Base-by-base conservation (phyloP, 192 early-diverging fungal genomes). In the Endogone sp. region DNA sequence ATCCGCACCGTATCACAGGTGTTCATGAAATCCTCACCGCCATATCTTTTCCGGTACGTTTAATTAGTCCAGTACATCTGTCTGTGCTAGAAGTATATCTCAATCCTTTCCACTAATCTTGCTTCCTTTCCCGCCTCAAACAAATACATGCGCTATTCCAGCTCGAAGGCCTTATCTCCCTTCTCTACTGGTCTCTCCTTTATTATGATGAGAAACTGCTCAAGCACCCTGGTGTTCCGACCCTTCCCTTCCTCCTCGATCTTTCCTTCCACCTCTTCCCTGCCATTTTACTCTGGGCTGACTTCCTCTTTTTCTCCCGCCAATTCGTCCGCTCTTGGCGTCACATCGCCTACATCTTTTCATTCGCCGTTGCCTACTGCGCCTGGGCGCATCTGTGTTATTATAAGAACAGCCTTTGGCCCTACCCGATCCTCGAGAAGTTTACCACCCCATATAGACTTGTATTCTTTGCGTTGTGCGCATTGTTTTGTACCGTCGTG, bases 121-220 rank as follows among this genome's bases (percentile, higher is more conserved):
- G 9, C 16, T 49, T 16, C 37, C 37, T 49, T 49, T 49, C 37
- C 9, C 6, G 16, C 6, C 0, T 49, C n/a, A n/a, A n/a, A n/a
- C n/a, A n/a, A n/a, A n/a, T n/a, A n/a, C n/a, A n/a, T n/a, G n/a
- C n/a, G n/a, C 9, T n/a, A n/a, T 31, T 44, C 2, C 30, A 75
- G 73, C 20, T 75, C n/a, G 74, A 75, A 64, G 74, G 65, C 13
- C 56, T 75, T 23, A 62, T 75, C 21, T 58, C 68, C 26, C n/a
- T 68, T 4, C 27, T 75, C 21, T 75, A 75, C 37, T 75, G 74
- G 74, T 24, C 55, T 9, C 69, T 75, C 65, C 56, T 67, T 23
- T 71, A 59, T 23, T 25, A 67, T 8, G 74, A 75, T 25, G 68
- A 68, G 21, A 25, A 67, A 2, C 54, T 71, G 6, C 64, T 75